phyloP scores from a whole-genome alignment of 805 yeast genomes.

The Nakazawaea laoshanensis region DNA sequence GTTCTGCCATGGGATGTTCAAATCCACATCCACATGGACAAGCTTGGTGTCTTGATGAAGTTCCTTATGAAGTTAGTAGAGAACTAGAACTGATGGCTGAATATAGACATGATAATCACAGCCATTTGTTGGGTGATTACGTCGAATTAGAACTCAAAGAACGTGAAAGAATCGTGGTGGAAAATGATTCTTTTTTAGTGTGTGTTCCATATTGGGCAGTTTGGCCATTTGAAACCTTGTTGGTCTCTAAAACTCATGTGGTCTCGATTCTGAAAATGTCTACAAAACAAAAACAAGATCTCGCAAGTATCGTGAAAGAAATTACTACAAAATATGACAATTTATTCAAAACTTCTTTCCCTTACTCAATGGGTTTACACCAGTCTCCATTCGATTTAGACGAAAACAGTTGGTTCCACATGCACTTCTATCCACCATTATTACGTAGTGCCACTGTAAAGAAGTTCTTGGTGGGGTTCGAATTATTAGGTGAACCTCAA shows the following conservation, averaged over 20 bases:
- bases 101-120: slow-evolving; percentile 33
- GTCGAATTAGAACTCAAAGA: slow-evolving; percentile 45
- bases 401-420: slow-evolving; percentile 49
- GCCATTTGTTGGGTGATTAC: slow-evolving; percentile 56
- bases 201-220: slow-evolving; percentile 79
- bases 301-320: slow-evolving; percentile 43
- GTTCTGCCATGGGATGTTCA: slow-evolving; percentile 76
- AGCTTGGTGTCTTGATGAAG: slow-evolving; percentile 61
- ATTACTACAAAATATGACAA: slow-evolving; percentile 65
- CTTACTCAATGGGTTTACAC: slow-evolving; percentile 77
- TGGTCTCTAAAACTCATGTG: slow-evolving; percentile 48
- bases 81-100: slow-evolving; percentile 45
- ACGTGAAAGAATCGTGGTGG: slow-evolving; percentile 42
- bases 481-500: slow-evolving; percentile 59
- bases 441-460: slow-evolving; percentile 67
- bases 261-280: slow-evolving; percentile 39
- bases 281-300: slow-evolving; percentile 38
- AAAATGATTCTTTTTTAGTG: slow-evolving; percentile 55
- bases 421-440: slow-evolving; percentile 76
- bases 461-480: slow-evolving; percentile 71
- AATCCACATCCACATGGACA: slow-evolving; percentile 82
- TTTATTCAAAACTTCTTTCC: slow-evolving; percentile 60
- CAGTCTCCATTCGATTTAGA: slow-evolving; percentile 57
- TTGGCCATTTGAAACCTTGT: slow-evolving; percentile 73
- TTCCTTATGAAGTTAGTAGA: slow-evolving; percentile 59